Percentiles rank a stretch among this genome's conserved stretches.
phyloP scores from a whole-genome alignment of 306 rosid genomes.

The Lathyrus tuberosus region DNA sequence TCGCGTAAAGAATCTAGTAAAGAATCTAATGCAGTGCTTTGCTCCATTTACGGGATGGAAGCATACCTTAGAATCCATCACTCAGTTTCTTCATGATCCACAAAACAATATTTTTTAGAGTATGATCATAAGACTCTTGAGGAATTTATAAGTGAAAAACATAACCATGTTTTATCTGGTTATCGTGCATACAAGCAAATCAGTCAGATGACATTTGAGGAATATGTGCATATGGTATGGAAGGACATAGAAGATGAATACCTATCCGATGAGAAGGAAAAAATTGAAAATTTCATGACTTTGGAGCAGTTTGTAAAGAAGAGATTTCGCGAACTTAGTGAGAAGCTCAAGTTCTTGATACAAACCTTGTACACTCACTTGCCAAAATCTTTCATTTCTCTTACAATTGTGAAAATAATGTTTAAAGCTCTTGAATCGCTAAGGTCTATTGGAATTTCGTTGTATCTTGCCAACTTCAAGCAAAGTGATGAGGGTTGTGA shows the following conservation, averaged over 20 bases:
- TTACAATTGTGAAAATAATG: conserved; percentile 30
- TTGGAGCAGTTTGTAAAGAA: conserved; percentile 39
- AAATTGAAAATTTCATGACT: neutral
- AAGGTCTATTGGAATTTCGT: conserved; percentile 1
- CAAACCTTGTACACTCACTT: conserved; percentile 47
- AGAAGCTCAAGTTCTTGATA: conserved; percentile 26
- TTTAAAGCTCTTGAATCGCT: conserved; percentile 17
- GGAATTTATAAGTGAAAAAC: neutral
- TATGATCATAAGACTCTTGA: neutral
- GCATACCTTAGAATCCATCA: conserved; percentile 25
- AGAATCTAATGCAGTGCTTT: conserved; percentile 28
- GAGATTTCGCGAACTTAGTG: conserved; percentile 14
- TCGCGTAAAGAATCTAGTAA: conserved; percentile 14
- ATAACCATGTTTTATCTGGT: neutral
- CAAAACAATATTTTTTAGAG: neutral
- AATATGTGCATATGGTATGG: conserved; percentile 19
- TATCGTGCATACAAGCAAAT: neutral
- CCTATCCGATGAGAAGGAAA: neutral
- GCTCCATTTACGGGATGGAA: conserved; percentile 36
- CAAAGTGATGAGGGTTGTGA: neutral
- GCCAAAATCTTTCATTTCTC: conserved; percentile 49
- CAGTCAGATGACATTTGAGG: conserved; percentile 9
- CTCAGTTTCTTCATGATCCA: conserved; percentile 30
- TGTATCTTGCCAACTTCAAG: neutral
- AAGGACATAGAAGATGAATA: neutral